Percentiles rank a stretch among this genome's conserved stretches.
Evolutionary conservation across 2,329 filamentous ascomycete genomes (phyloP).

Genomic region (Fusarium agapanthi): DNA sequence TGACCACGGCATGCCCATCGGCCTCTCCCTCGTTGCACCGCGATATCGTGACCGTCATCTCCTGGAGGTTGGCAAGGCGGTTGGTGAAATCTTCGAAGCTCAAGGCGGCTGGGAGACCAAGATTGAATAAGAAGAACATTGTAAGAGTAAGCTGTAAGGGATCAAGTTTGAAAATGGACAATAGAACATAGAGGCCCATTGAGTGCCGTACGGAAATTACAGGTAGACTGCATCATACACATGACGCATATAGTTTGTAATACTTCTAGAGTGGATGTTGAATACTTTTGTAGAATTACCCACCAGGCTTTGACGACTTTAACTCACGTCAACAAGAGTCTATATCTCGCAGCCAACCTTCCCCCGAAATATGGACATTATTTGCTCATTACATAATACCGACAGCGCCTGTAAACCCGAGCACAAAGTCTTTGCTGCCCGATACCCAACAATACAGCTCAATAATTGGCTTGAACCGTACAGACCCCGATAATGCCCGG

Average conservation of each 20-base stretch:
- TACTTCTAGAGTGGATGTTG: slow-evolving; percentile 11
- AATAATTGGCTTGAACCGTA: slow-evolving; percentile 15
- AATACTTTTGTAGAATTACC: slow-evolving; percentile 29
- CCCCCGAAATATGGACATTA: slow-evolving; percentile 13
- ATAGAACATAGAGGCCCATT: not conserved
- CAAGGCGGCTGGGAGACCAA: slow-evolving; percentile 43
- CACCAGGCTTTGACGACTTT: slow-evolving; percentile 3
- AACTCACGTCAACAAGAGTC: slow-evolving; percentile 6
- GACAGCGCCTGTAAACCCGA: slow-evolving; percentile 15
- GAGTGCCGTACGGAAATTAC: slow-evolving; percentile 4
- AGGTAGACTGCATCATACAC: not conserved
- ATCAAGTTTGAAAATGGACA: not conserved
- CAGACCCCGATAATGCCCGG: not conserved
- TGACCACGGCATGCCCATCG: slow-evolving; percentile 63
- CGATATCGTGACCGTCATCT: slow-evolving; percentile 58
- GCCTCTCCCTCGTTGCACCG: slow-evolving; percentile 61
- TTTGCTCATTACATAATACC: slow-evolving; percentile 32
- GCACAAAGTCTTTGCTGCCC: slow-evolving; percentile 4
- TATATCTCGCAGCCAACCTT: slow-evolving; percentile 4
- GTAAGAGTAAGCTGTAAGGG: not conserved
- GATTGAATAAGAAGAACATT: not conserved
- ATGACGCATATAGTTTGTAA: not conserved
- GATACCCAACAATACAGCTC: slow-evolving; percentile 22
- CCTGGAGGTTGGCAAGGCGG: slow-evolving; percentile 51
- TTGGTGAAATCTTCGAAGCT: slow-evolving; percentile 47